phyloP scores from a whole-genome alignment of 148 eudicot species.

The Cornus kousa region DNA sequence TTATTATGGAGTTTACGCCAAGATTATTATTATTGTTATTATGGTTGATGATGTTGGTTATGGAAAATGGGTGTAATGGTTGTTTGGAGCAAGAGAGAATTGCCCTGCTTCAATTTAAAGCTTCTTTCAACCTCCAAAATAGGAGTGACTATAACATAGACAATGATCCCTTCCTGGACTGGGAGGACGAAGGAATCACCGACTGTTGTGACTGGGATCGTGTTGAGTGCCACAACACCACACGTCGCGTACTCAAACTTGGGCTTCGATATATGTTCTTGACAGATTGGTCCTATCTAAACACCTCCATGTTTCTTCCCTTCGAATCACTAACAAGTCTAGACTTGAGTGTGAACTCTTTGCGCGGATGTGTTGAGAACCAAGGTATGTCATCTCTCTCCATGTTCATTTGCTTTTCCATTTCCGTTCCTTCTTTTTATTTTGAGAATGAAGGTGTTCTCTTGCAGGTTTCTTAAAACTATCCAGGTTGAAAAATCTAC shows the following conservation, averaged over 20 bases:
- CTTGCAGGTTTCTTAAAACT: too few relatives aligned
- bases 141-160: too few relatives aligned
- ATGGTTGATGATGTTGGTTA: background rate
- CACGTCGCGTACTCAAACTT: background rate
- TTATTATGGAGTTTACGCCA: background rate
- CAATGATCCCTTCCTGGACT: background rate
- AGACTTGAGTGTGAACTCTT: too few relatives aligned
- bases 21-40: too few relatives aligned
- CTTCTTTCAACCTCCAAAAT: background rate
- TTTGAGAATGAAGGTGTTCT: too few relatives aligned
- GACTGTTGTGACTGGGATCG: background rate
- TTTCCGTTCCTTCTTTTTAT: too few relatives aligned
- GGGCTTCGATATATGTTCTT: background rate
- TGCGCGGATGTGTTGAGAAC: too few relatives aligned
- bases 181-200: background rate
- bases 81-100: background rate
- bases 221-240: background rate
- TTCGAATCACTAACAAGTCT: background rate
- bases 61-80: background rate
- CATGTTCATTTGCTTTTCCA: too few relatives aligned
- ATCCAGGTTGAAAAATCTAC: too few relatives aligned
- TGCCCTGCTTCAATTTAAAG: background rate
- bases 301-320: background rate
- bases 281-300: background rate
- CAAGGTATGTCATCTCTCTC: too few relatives aligned